Base-by-base conservation (phyloP, 2,329 filamentous ascomycete genomes). In the Penicillium sp. region DNA sequence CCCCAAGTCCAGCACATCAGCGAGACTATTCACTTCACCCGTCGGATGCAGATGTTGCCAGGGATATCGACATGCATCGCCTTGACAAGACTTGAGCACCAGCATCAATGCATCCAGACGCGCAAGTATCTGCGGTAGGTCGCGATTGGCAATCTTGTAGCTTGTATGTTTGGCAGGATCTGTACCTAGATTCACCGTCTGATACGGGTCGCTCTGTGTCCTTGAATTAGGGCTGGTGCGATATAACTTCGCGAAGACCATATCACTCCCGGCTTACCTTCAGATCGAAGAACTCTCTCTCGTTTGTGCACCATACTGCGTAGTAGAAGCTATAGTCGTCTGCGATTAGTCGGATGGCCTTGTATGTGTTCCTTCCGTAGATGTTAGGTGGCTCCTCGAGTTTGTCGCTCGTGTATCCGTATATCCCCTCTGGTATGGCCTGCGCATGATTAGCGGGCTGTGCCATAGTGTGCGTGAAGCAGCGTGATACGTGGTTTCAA, bases 231-330 rank as follows among this genome's bases (percentile, higher is more conserved):
- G 33, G 42, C 19, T 51, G 27, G 37, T 29, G 18, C 16, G 30
- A 30, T 16, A 25, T 9, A n/a, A n/a, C n/a, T n/a, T n/a, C n/a
- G n/a, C n/a, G n/a, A n/a, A n/a, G n/a, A n/a, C n/a, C n/a, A n/a
- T n/a, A n/a, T n/a, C n/a, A 3, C 4, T 31, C 14, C 4, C 2
- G 13, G 59, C 70, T 52, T 63, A 79, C 80, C 59, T 72, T 77
- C 33, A 85, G 59, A 53, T 87, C 77, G 61, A 87, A 88, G 2
- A 86, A 74, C 63, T 88, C 83, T 47, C 81, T 79, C 59, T 86
- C 83, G 43, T 82, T 81, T 12, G 70, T 84, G 60, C 85, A 88
- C 83, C 84, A 88, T 0, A 86, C 81, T 0, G 81, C 77, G 58
- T 88, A 88, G 53, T 82, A 81, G 4, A 87, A 63, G 58, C 78